Evolutionary conservation across 352 stramenopile species (phyloP).

Genomic region (Phytopythium helicoides): DNA sequence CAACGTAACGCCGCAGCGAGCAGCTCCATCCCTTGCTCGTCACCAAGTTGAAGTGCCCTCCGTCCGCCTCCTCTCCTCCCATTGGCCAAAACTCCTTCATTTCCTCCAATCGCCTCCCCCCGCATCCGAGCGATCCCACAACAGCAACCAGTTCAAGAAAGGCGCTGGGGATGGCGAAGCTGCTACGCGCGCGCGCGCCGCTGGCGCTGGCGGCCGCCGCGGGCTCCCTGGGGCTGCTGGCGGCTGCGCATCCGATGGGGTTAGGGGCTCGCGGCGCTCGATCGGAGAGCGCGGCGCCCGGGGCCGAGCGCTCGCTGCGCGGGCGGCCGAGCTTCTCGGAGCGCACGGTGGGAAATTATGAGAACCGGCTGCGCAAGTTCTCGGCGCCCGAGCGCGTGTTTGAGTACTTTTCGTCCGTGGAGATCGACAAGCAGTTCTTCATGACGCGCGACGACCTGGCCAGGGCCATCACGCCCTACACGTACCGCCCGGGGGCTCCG

Average conservation of each 20-base stretch:
- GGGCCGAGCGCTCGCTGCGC: background rate
- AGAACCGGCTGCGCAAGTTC: constrained; percentile 87
- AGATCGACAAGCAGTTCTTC: constrained; percentile 76
- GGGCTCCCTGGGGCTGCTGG: constrained; percentile 8
- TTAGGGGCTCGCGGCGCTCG: background rate
- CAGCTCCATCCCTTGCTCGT: too few species aligned
- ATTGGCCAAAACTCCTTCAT: too few species aligned
- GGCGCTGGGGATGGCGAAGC: constrained; percentile 18
- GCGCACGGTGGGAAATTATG: constrained; percentile 83
- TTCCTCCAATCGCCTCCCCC: too few species aligned
- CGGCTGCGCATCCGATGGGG: too few species aligned
- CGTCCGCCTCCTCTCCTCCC: too few species aligned
- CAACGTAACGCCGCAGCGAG: too few species aligned
- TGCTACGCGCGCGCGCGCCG: constrained; percentile 21
- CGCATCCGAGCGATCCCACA: background rate
- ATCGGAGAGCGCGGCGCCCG: constrained; percentile 13
- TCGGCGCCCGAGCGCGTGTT: constrained; percentile 86
- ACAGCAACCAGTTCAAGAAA: background rate
- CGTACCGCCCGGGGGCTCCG: constrained; percentile 67
- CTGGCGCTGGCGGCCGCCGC: constrained; percentile 10
- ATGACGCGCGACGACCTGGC: constrained; percentile 85
- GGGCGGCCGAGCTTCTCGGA: constrained; percentile 60
- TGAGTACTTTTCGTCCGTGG: constrained; percentile 88
- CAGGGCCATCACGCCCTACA: constrained; percentile 82
- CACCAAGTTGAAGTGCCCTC: background rate